Percentiles rank a stretch among this genome's conserved stretches.
Evolutionary conservation across 495 filamentous ascomycete species (phyloP).

Genomic region (Penicillium simplicissimum): DNA sequence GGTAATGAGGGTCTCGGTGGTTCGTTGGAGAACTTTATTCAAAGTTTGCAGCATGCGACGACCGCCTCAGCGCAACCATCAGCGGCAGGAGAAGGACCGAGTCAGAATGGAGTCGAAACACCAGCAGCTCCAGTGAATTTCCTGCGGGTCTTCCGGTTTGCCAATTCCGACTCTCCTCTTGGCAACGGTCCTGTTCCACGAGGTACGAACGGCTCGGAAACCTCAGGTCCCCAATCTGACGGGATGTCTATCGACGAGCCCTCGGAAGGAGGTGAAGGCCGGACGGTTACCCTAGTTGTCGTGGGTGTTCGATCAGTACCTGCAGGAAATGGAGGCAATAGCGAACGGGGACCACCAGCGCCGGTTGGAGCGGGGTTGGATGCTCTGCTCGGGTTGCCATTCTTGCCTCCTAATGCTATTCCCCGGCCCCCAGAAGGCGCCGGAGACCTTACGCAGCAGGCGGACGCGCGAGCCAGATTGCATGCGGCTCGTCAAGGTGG

Average conservation of each 20-base stretch:
- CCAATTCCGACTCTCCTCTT: slow-evolving; percentile 45
- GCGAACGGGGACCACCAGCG: slow-evolving; percentile 47
- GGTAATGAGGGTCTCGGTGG: slow-evolving; percentile 59
- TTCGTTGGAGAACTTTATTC: slow-evolving; percentile 57
- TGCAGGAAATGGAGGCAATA: slow-evolving; percentile 46
- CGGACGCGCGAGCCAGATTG: slow-evolving; percentile 52
- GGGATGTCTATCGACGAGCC: slow-evolving; percentile 46
- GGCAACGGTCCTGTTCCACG: slow-evolving; percentile 23
- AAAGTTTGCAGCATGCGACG: slow-evolving; percentile 56
- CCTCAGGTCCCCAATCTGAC: slow-evolving; percentile 20
- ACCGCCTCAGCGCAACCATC: slow-evolving; percentile 45
- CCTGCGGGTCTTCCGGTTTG: slow-evolving; percentile 61
- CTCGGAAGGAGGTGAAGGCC: slow-evolving; percentile 53
- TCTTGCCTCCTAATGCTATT: slow-evolving; percentile 58
- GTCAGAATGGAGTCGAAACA: slow-evolving; percentile 28
- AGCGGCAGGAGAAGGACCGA: slow-evolving; percentile 33
- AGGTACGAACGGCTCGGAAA: slow-evolving; percentile 21
- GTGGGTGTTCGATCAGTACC: slow-evolving; percentile 73
- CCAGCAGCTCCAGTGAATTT: slow-evolving; percentile 57
- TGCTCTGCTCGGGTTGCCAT: slow-evolving; percentile 54
- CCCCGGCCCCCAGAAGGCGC: slow-evolving; percentile 40
- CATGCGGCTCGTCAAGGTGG: slow-evolving; percentile 49
- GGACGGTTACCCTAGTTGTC: slow-evolving; percentile 68
- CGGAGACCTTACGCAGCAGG: slow-evolving; percentile 34
- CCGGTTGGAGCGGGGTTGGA: slow-evolving; percentile 45